A percentile compares a stretch with the other conserved stretches of the same genome.
phyloP scores from a whole-genome alignment of 2,329 filamentous ascomycete species.

The Hypoxylon sp. region DNA sequence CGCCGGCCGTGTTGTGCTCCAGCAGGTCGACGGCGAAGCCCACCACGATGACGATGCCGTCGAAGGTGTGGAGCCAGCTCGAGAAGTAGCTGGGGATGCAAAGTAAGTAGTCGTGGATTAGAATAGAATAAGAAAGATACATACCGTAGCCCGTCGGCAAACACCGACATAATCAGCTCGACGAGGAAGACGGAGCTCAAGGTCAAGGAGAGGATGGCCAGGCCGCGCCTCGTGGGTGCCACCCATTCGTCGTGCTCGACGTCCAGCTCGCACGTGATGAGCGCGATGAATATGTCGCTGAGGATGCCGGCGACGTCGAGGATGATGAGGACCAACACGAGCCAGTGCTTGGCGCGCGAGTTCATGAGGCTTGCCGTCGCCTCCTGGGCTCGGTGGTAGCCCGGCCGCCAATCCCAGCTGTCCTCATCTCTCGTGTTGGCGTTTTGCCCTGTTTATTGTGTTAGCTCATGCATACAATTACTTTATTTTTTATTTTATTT shows the following conservation, averaged over 20 bases:
- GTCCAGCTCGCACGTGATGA: constrained; percentile 58
- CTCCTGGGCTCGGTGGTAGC: constrained; percentile 20
- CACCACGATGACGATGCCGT: constrained; percentile 67
- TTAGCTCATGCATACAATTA: constrained; percentile 2
- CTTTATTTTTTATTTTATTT: too few species aligned
- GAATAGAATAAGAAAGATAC: too few species aligned
- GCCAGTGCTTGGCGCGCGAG: constrained; percentile 55
- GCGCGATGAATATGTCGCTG: constrained; percentile 56
- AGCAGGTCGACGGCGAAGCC: constrained; percentile 70
- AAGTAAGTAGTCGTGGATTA: background rate
- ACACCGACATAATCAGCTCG: constrained; percentile 66
- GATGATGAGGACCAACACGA: constrained; percentile 53
- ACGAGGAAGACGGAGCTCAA: constrained; percentile 71
- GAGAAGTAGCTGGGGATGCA: constrained; percentile 60
- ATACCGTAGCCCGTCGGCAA: constrained; percentile 68
- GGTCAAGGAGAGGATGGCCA: constrained; percentile 62
- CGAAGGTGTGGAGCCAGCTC: constrained; percentile 69
- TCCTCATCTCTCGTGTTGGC: background rate
- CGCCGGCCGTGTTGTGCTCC: constrained; percentile 65
- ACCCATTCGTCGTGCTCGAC: constrained; percentile 54
- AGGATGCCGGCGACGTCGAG: constrained; percentile 57
- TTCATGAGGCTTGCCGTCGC: constrained; percentile 40
- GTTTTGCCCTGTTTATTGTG: constrained; percentile 15
- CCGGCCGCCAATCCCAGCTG: constrained; percentile 22
- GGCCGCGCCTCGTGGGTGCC: constrained; percentile 43